Evolutionary conservation across 2,329 filamentous ascomycete genomes (phyloP), one percentile per base, ranked within the genome.

Genomic region (Diplodia sapinea): DNA sequence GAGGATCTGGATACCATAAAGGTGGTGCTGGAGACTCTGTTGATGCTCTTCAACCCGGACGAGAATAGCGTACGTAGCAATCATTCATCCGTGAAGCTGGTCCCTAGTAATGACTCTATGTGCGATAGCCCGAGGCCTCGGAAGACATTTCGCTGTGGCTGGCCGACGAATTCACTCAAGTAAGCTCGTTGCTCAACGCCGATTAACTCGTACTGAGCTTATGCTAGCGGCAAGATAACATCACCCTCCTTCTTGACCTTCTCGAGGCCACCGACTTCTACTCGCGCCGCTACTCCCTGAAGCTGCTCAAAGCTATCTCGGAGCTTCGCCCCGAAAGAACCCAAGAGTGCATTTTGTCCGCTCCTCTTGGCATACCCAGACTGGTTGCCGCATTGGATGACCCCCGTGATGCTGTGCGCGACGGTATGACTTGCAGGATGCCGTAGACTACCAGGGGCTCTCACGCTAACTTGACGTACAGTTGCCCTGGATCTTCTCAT

Each of bases 1-100:
- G 92, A 96, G 77, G 95, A 99, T 85, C 91, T 97, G 68, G 95
- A 99, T 79, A 99, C 96, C 5, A 91, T 96, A 77, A 96, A 97
- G 81, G 88, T 96, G 68, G 91, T 97, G 69, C 85, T 99, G 71
- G 95, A 99, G 85, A 99, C 96, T 54, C 83, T 99, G 74, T 84
- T 98, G 77, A 94, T 96, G 89, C 88, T 99, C 50, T 98, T 98
- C 79, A 88, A 87, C 72, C 88, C 87, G 6, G 86, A 90, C 75
- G 84, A 85, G 74, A 82, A 81, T 59, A 89, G 88, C 74, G 85
- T 87, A 71, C 70, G 85, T 82, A 70, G 65, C 38, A 66, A 66
- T 65, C 36, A 36, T 55, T 13, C 47, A 36, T 23, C 13, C 26
- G 20, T 31, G 31, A 47, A 20, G 31, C 50, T 54, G n/a, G 29